Conservation (phyloP, 2,329 filamentous ascomycete species). For the Chaetomium sp. region DNA sequence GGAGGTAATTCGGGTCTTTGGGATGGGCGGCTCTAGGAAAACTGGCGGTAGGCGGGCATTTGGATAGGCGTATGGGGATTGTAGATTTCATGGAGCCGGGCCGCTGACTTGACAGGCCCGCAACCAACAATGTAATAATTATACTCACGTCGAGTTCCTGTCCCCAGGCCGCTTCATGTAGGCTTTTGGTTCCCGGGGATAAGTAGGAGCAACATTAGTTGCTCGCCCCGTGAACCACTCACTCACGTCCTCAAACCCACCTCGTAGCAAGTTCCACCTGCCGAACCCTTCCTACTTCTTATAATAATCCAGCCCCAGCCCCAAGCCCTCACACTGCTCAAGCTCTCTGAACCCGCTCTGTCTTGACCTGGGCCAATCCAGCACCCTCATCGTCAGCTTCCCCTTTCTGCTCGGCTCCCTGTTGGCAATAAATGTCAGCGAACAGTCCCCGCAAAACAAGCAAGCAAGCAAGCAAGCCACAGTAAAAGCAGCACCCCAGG, state of each 20-base stretch:
- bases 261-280: background rate
- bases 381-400: slow-evolving; percentile 48
- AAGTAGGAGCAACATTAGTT: background rate
- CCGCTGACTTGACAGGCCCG: background rate
- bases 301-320: slow-evolving; percentile 47
- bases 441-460: background rate
- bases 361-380: slow-evolving; percentile 47
- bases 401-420: slow-evolving; percentile 41
- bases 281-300: background rate
- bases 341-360: slow-evolving; percentile 49
- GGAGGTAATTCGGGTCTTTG: background rate
- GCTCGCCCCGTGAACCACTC: background rate
- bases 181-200: background rate
- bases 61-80: background rate
- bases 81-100: background rate
- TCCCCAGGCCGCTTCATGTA: no score
- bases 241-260: background rate
- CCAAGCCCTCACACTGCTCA: slow-evolving; percentile 53
- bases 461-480: background rate
- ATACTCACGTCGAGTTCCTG: background rate
- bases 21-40: background rate
- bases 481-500: background rate
- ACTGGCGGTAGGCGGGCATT: background rate
- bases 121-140: background rate
- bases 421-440: background rate